Base-by-base conservation (phyloP, 2,329 filamentous ascomycete species). In the Fusarium abutilonis region DNA sequence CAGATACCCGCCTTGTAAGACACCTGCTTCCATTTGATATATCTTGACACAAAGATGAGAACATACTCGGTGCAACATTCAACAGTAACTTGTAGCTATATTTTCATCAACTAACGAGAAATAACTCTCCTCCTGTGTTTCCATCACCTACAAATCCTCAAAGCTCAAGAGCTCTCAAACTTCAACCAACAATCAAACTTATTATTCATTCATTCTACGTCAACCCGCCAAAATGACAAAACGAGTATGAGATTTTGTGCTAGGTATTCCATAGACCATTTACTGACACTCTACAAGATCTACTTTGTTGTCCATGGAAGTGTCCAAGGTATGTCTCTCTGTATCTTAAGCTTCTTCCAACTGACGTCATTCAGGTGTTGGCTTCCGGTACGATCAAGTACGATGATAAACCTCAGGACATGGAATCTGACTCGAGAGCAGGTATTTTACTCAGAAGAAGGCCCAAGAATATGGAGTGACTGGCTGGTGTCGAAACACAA, bases 231-330 rank as follows among this genome's bases (percentile, higher is more conserved):
- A 56, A 7, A 71, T 78, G 77, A 66, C 69, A 13, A 76, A 75
- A 71, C 71, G 77, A 56, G 78, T 78, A 70, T 43, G 67, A 9
- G 11, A 10, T 34, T 52, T 19, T 3, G 11, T 14, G 10, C 4
- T 17, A 26, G 9, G 2, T 11, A 10, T 11, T 2, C 32, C 3
- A 2, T 11, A n/a, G 11, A 34, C 6, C 9, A 14, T 4, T n/a
- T 39, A 6, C 41, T 70, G 23, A 69, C 17, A 14, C 3, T 3
- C n/a, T 19, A 0, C 6, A 44, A 88, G 85, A 76, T 88, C 29
- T 86, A 85, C 66, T 89, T 88, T 71, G 76, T 84, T 14, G 88
- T 87, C 55, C 86, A 90, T 67, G 89, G 89, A 50, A 81, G 81
- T 35, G 89, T 92, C 11, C 89, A 92, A 82, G 89, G 89, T 88